Base-by-base conservation (phyloP, 2,329 filamentous ascomycete species). In the Juglanconis sp. region DNA sequence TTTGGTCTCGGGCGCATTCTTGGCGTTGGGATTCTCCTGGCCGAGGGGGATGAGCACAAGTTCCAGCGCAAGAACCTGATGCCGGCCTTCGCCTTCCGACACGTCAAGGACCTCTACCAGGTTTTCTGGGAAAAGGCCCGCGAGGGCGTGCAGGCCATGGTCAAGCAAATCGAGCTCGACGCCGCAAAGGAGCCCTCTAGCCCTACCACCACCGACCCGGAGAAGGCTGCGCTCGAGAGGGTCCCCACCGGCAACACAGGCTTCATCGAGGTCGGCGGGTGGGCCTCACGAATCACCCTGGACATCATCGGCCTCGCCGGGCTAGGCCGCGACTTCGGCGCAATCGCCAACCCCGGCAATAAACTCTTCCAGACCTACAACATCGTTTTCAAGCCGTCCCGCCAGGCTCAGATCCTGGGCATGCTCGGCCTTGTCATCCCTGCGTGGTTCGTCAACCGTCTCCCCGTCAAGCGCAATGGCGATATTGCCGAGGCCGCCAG, bases 11-110 rank as follows among this genome's bases (percentile, higher is more conserved):
- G 81, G 1, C 80, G 84, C 30, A 78, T 92, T 32, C 78, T 94
- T 11, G 89, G 91, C 9, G 75, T 87, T 11, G 90, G 90, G 9
- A 77, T 94, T 13, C 75, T 97, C 42, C 77, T 97, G 10, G 90
- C 91, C 2, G 93, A 97, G 73, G 93, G 93, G n/a, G 90, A 96
- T 11, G 90, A 93, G 68, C 94, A 97, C 73, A 95, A 89, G 76
- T 77, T 84, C 67, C 90, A 92, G 76, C 83, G 93, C 51, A 92
- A 90, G 71, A 87, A 88, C 60, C 82, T 96, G 17, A 85, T 88
- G 76, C 92, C 92, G 0, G 90, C 91, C 2, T 96, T 96, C 72
- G 82, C 87, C n/a, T 96, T 91, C 69, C 84, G 92, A 30, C 90
- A 96, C 68, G 80, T 96, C 71, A 96, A 95, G 70, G 84, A 94